Base-by-base conservation (phyloP, 2,329 filamentous ascomycete genomes). In the Cadophora luteo-olivacea region DNA sequence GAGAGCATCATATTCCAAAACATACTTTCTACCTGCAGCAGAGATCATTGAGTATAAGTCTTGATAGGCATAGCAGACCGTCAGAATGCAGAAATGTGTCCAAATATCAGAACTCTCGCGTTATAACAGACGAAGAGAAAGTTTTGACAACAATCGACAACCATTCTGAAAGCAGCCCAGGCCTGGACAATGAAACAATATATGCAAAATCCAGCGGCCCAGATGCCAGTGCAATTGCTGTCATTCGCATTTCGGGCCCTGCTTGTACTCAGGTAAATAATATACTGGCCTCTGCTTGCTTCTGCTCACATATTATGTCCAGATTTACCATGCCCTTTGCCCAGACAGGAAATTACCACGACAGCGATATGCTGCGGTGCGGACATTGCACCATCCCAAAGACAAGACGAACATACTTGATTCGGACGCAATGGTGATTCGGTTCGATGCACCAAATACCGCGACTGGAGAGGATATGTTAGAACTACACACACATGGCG, bases 401-500 rank as follows among this genome's bases (percentile, higher is more conserved):
- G 79, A 79, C 1, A 79, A 76, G 6, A 61, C 70, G 12, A 76
- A 79, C 4, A 79, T 83, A 3, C 80, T 80, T 14, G 96, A 99
- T 77, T 87, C 93, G 0, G 87, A 89, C 62, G 92, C 96, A 1
- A 54, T 76, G 6, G 78, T 91, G 19, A 84, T 93, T 29, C 92
- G 91, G 80, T 97, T 98, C 73, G 92, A 93, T 0, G 85, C 83
- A 0, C 94, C 95, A 0, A 87, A 87, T 61, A 97, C 94, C 0
- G 93, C 93, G 9, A 99, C 96, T 0, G 96, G 96, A 36, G 94
- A 98, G 78, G 93, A 97, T 77, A 85, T 98, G 0, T 85, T 99
- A 1, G 96, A 99, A 78, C 81, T 99, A 5, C 96, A 99, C 75
- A 87, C 97, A n/a, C 96, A 99, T 76, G 96, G 96, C 33, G 95